Percentiles rank a stretch among this genome's conserved stretches.
Conservation (phyloP, 1,139 yeast genomes). For the Geotrichum reessii region DNA sequence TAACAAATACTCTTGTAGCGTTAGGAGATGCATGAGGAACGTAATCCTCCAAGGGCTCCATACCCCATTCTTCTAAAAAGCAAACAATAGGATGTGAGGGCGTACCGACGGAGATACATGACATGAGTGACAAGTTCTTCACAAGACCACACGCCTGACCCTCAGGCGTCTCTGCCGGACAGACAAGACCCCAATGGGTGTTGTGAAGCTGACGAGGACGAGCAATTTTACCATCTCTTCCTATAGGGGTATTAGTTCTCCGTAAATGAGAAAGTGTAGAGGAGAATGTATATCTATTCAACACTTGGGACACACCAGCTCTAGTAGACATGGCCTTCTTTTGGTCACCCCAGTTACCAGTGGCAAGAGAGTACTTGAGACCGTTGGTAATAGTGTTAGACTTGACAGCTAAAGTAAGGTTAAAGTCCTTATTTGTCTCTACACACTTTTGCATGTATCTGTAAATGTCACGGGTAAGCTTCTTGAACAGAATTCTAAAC, state of each 20-base stretch:
- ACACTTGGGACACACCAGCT: slow-evolving; percentile 98
- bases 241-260: slow-evolving; percentile 98
- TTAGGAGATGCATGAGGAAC: slow-evolving; percentile 89
- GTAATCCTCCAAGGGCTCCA: slow-evolving; percentile 95
- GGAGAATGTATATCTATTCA: slow-evolving; percentile 95
- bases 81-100: slow-evolving; percentile 93
- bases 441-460: slow-evolving; percentile 99
- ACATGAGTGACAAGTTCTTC: slow-evolving; percentile 90
- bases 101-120: slow-evolving; percentile 96
- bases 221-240: slow-evolving; percentile 97
- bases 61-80: slow-evolving; percentile 97
- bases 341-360: slow-evolving; percentile 99
- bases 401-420: slow-evolving; percentile 91
- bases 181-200: slow-evolving; percentile 98
- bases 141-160: slow-evolving; percentile 99
- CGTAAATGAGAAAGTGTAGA: slow-evolving; percentile 96
- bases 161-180: slow-evolving; percentile 99
- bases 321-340: slow-evolving; percentile 98
- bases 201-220: slow-evolving; percentile 98
- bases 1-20: slow-evolving; percentile 90
- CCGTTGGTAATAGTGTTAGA: slow-evolving; percentile 97
- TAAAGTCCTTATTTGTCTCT: slow-evolving; percentile 94
- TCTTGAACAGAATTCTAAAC: slow-evolving; percentile 90
- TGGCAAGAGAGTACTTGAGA: slow-evolving; percentile 91
- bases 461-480: slow-evolving; percentile 88